Base-by-base conservation (phyloP, 257 asterid genomes). In the Forsythia suspensa region DNA sequence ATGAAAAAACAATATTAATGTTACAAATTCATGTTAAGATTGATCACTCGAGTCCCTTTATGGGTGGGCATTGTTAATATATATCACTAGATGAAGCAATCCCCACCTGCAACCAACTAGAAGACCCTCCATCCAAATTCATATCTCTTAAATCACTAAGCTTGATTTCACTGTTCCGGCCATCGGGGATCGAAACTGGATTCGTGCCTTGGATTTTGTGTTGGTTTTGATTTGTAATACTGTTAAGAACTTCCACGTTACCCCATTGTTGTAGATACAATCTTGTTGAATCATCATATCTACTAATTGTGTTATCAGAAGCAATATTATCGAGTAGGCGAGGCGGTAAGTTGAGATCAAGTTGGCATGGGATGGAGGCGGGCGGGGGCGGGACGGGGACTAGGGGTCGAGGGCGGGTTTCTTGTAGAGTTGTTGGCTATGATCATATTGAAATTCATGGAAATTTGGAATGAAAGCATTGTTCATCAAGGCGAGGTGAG, bases 71-170 rank as follows among this genome's bases (percentile, higher is more conserved):
- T 42, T 8, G 42, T 41, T 70, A 76, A 7, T 44, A 43, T 43
- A 75, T 77, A 37, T 85, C 84, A 70, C 83, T 74, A 39, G 86
- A 86, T 46, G 96, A 82, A 82, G 90, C 88, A 86, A 91, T 92
- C 75, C 97, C 97, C 84, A 94, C 80, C 80, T 91, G 91, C 87
- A 93, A 82, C 98, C 98, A 86, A 59, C 71, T 70, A 52, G 89
- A 83, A 73, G 85, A 87, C 21, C 87, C 90, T 76, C 88, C 92
- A 29, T 90, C 96, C 76, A 85, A 77, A 63, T 87, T 87, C 81
- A 77, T 79, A 67, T 91, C 97, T 79, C 86, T 87, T 40, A 89
- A 79, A 66, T 90, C 92, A 80, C 93, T 87, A 79, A 89, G 77
- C 85, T 91, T 88, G 77, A 68, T 72, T 79, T 88, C 91, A 43